phyloP scores from a whole-genome alignment of 2,329 filamentous ascomycete genomes.

The Emmonsia crescens region DNA sequence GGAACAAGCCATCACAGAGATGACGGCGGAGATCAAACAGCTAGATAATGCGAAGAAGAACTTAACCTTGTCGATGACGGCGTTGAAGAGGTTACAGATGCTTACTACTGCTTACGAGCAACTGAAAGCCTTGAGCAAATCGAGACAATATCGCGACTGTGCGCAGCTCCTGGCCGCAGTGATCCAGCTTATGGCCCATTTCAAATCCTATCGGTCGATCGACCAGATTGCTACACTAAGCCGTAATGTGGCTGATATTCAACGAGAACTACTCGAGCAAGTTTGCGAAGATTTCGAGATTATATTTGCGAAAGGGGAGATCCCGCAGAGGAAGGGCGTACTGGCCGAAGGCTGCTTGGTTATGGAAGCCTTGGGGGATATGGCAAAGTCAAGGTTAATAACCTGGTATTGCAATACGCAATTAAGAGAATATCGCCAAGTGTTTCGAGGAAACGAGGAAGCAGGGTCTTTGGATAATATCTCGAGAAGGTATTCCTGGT shows the following conservation, averaged over 20 bases:
- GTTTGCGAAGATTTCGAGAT: constrained; percentile 99
- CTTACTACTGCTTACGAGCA: constrained; percentile 98
- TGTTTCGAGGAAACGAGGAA: constrained; percentile 94
- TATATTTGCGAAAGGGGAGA: constrained; percentile 80
- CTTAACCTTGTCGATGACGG: constrained; percentile 93
- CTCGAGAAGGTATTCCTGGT: constrained; percentile 88
- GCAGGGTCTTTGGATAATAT: constrained; percentile 96
- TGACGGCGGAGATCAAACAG: constrained; percentile 98
- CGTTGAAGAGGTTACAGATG: constrained; percentile 95
- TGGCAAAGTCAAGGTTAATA: constrained; percentile 67
- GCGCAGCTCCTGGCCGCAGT: constrained; percentile 89
- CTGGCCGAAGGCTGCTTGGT: constrained; percentile 83
- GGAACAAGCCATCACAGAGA: constrained; percentile 90
- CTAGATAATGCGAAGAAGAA: constrained; percentile 95
- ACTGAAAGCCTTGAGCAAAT: constrained; percentile 68
- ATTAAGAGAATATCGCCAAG: constrained; percentile 85
- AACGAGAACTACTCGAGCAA: constrained; percentile 86
- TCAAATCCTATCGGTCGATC: constrained; percentile 95
- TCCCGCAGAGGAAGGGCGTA: constrained; percentile 55
- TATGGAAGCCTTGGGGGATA: constrained; percentile 87
- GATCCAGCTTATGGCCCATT: constrained; percentile 94
- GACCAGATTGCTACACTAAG: constrained; percentile 94
- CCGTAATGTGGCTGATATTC: constrained; percentile 83
- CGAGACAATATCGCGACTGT: constrained; percentile 87
- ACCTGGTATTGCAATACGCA: constrained; percentile 99